Base-by-base conservation (phyloP, 176 grass and related monocot species). In the Phragmites australis region DNA sequence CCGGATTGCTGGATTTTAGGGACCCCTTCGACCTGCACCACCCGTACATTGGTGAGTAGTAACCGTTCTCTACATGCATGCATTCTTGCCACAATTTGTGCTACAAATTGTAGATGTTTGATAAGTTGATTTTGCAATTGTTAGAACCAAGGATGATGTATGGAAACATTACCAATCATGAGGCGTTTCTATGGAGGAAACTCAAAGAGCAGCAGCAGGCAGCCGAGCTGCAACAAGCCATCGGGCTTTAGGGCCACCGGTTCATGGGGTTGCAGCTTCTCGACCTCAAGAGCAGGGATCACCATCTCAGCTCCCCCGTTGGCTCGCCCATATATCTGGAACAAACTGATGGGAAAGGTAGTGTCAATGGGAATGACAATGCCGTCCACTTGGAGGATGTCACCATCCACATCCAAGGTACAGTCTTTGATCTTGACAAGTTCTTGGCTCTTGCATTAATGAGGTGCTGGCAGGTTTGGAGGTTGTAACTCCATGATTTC, bases 21-120 rank as follows among this genome's bases (percentile, higher is more conserved):
- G 93, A 89, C 56, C 84, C 91, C 8, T 97, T 93, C 59, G 81
- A 93, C 64, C 44, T 93, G 0, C 67, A 64, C 27, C 86, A 5
- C 34, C 34, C 5, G 34, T 37, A 65, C 34, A 65, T 65, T 12
- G 63, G 63, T 65, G 63, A 40, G 63, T 22, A 22, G 63, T 13
- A 65, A 65, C 34, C 19, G 18, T 12, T 65, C 19, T 14, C 37
- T 41, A 4, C 34, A 41, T 60, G 57, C 22, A 57, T 9, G 9
- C 6, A 18, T 60, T 60, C 29, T 62, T 62, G 7, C 18, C 7
- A 19, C 2, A 27, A 61, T 61, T 14, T 12, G 12, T 2, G 56
- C 14, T 61, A 13, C 13, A 61, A 6, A 61, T 61, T 8, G 16
- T 15, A 63, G 15, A 31, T 39, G 30, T 64, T 64, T 63, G 17